phyloP scores from a whole-genome alignment of 78 protist species.

The Thecamonas trahens region DNA sequence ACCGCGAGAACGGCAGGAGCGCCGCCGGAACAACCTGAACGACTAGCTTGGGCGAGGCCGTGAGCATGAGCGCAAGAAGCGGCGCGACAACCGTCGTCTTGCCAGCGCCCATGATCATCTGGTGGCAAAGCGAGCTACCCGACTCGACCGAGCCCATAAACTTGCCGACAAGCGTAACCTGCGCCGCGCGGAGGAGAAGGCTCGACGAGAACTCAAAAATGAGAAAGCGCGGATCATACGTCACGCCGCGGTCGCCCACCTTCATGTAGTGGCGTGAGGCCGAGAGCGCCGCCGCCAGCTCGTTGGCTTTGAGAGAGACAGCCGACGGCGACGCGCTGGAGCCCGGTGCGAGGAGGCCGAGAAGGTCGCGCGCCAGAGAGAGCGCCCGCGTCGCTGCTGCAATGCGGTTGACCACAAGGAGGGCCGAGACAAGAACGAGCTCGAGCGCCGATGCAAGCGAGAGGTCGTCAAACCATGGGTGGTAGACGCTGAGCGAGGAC shows the following conservation, averaged over 20 bases:
- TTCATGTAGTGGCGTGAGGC: neutral
- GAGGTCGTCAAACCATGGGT: too few species aligned
- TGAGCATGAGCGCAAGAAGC: constrained; percentile 46
- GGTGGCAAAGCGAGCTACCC: constrained; percentile 25
- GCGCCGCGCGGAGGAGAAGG: constrained; percentile 34
- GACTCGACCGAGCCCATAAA: neutral
- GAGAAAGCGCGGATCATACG: constrained; percentile 51
- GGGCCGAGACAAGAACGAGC: too few species aligned
- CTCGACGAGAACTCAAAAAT: constrained; percentile 39
- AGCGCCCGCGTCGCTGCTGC: too few species aligned
- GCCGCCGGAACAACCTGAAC: constrained; percentile 45
- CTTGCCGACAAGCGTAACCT: constrained; percentile 33
- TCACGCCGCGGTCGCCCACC: neutral
- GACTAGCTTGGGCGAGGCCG: constrained; percentile 33
- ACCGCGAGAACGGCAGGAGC: constrained; percentile 38
- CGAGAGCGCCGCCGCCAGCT: neutral
- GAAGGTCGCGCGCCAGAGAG: too few species aligned
- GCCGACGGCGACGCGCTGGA: too few species aligned
- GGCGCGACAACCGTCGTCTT: constrained; percentile 71
- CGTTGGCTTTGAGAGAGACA: too few species aligned
- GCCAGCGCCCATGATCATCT: constrained; percentile 72
- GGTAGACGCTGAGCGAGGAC: too few species aligned
- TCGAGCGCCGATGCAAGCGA: too few species aligned
- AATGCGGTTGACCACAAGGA: too few species aligned
- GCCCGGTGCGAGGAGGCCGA: too few species aligned